A percentile compares a stretch with the other conserved stretches of the same genome.
Evolutionary conservation across 306 rosid genomes (phyloP).

Genomic region (Vigna mungo): DNA sequence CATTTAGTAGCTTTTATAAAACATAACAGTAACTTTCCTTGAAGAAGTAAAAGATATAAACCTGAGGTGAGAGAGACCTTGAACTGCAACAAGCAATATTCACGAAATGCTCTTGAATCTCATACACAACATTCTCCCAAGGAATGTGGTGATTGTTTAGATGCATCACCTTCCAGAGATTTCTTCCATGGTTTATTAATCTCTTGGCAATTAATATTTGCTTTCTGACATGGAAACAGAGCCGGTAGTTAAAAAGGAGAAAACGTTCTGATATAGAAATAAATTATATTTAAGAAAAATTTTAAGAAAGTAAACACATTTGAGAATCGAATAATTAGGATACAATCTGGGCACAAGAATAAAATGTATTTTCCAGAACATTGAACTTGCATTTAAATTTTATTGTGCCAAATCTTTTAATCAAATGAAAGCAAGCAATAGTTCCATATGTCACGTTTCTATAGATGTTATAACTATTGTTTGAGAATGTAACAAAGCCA

Average conservation of each 20-base stretch:
- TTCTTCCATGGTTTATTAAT: slow-evolving; percentile 81
- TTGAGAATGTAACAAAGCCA: slow-evolving; percentile 1
- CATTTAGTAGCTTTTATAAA: slow-evolving; percentile 6
- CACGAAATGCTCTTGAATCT: slow-evolving; percentile 81
- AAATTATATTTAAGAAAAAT: slow-evolving; percentile 20
- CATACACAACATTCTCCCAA: slow-evolving; percentile 74
- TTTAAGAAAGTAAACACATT: slow-evolving; percentile 30
- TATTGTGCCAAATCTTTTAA: slow-evolving; percentile 22
- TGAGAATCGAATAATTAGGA: slow-evolving; percentile 26
- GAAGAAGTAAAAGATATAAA: slow-evolving; percentile 39
- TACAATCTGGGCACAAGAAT: slow-evolving; percentile 9
- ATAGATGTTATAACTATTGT: slow-evolving; percentile 2
- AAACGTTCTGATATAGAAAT: slow-evolving; percentile 13
- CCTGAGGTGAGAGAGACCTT: slow-evolving; percentile 86
- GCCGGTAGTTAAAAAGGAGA: slow-evolving; percentile 32
- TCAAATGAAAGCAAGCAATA: background rate
- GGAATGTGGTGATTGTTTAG: slow-evolving; percentile 67
- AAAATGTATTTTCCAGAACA: background rate
- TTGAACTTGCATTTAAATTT: slow-evolving; percentile 24
- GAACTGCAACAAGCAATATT: slow-evolving; percentile 75
- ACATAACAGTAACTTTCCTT: slow-evolving; percentile 10
- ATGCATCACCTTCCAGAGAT: slow-evolving; percentile 79
- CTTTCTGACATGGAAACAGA: slow-evolving; percentile 58
- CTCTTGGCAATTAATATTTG: slow-evolving; percentile 77
- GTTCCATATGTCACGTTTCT: background rate